Base-by-base conservation (phyloP, 2,329 filamentous ascomycete species). In the Aureobasidium sp. region DNA sequence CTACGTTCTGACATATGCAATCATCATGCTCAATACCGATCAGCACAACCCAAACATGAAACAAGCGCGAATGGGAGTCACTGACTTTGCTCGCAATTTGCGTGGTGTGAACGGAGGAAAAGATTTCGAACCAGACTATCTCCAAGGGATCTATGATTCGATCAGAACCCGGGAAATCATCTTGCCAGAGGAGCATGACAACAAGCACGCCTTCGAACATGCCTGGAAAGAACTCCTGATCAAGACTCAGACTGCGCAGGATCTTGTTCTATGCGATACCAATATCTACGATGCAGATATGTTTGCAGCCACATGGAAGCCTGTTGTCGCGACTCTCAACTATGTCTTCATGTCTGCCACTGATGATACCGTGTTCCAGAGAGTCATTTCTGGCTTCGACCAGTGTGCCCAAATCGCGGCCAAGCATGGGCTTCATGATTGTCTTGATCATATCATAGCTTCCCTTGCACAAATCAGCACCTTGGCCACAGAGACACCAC, bases 291-390 rank as follows among this genome's bases (percentile, higher is more conserved):
- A 99, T 74, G 90, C 92, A 4, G 92, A 99, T 71, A 97, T 99
- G 90, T 99, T 99, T 73, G 86, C 89, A 62, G 89, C 91, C 27
- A 97, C 92, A 0, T 99, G 95, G 94, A 91, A 86, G 71, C 93
- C 95, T 0, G 91, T 99, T 54, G 83, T 99, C 41, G 92, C 94
- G 3, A 97, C 95, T 0, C 79, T 99, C 60, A 95, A 94, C 13
- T 99, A 97, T 71, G 94, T 99, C 3, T 99, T 99, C 78, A 96
- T 97, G 88, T 97, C 93, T 39, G 95, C 95, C 16, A 96, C 91
- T 0, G 95, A 99, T 70, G 94, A 99, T 72, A 85, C 93, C 0
- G 94, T 99, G 3, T 99, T 96, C 72, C 90, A 90, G 39, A 86
- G 94, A 63, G 89, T 99, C 21, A 91, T 97, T 32, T 90, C 90